These are phyloP conservation scores for Phytophthora citrophthora DNA, from an alignment of 352 stramenopile genomes.

Conservation along the genomic window DNA sequence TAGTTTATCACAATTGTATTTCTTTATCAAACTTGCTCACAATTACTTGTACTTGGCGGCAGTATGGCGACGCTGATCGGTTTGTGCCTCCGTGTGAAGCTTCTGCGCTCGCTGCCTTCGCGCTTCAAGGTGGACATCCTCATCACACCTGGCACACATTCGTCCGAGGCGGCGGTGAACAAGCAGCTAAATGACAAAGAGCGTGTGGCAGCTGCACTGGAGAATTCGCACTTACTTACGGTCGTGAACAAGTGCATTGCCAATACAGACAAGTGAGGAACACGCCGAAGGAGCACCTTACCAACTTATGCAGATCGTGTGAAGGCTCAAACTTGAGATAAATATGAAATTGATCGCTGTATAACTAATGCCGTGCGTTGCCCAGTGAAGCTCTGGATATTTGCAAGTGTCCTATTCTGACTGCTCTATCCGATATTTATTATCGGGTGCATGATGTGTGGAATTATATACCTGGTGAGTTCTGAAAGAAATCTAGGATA, in stretches of 20 bases:
- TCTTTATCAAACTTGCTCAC: not conserved
- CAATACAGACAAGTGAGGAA: slow-evolving; percentile 85
- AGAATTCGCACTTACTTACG: slow-evolving; percentile 95
- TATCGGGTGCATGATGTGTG: no score
- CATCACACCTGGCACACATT: slow-evolving; percentile 95
- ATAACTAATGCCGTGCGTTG: not conserved
- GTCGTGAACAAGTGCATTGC: slow-evolving; percentile 98
- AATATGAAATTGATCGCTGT: slow-evolving; percentile 39
- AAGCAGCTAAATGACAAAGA: slow-evolving; percentile 99
- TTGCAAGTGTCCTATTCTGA: no score
- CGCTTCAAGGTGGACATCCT: slow-evolving; percentile 95
- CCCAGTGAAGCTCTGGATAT: no score
- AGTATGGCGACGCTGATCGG: slow-evolving; percentile 98
- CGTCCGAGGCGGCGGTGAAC: slow-evolving; percentile 95
- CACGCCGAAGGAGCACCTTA: not conserved
- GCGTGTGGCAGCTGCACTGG: slow-evolving; percentile 94
- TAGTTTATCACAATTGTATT: not conserved
- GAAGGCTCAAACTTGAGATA: slow-evolving; percentile 14
- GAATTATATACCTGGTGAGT: no score
- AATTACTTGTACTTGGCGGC: slow-evolving; percentile 6
- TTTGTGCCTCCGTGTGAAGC: slow-evolving; percentile 95
- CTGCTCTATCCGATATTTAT: no score
- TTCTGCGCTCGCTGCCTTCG: slow-evolving; percentile 92
- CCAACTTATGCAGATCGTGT: slow-evolving; percentile 4
- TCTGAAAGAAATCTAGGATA: no score